A percentile compares a stretch with the other conserved stretches of the same genome.
Evolutionary conservation across 805 yeast species (phyloP).

Genomic region (Saccharomycopsis fermentans): DNA sequence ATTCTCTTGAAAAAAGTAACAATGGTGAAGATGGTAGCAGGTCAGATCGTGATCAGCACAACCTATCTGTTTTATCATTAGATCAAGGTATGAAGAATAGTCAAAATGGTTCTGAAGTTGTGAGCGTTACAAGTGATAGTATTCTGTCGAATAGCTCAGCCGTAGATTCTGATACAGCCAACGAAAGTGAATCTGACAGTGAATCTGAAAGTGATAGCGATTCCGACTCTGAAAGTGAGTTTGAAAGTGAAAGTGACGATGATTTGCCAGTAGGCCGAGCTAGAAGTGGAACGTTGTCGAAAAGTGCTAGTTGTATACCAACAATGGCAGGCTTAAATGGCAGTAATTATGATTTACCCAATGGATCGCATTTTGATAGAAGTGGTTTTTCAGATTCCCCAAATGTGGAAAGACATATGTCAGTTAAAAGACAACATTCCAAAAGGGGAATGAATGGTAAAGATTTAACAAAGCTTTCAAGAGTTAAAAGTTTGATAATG

Average conservation of each 20-base stretch:
- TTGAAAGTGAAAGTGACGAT: neutral
- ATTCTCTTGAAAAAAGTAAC: neutral
- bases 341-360: neutral
- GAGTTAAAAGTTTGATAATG: constrained; percentile 24
- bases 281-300: constrained; percentile 17
- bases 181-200: neutral
- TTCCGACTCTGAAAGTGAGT: neutral
- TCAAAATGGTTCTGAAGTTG: neutral
- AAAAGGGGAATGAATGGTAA: neutral
- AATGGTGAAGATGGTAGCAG: too few relatives aligned
- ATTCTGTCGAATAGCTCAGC: neutral
- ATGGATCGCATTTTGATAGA: neutral
- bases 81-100: neutral
- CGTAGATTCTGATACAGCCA: too few relatives aligned
- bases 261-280: constrained; percentile 18
- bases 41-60: neutral
- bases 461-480: constrained; percentile 5
- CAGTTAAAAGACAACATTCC: neutral
- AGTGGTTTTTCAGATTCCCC: neutral
- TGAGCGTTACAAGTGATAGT: neutral
- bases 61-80: neutral
- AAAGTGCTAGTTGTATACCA: neutral
- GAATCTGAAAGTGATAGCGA: neutral
- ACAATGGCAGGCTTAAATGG: neutral
- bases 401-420: neutral